Base-by-base conservation (phyloP, 176 grass and related monocot genomes). In the Rhynchospora tenuis region DNA sequence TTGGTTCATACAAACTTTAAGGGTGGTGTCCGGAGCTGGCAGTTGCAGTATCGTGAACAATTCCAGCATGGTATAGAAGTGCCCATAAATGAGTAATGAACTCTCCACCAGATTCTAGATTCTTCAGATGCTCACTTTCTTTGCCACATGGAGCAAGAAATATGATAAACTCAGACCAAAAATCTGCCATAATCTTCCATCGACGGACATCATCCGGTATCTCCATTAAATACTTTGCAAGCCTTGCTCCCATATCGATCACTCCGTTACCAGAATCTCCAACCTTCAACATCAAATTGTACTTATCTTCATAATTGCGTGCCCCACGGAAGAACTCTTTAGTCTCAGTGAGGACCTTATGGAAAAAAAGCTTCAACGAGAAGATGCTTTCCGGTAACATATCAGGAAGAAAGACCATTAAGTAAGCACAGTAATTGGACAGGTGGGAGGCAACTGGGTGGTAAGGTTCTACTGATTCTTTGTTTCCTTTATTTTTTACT, bases 351-450 rank as follows among this genome's bases (percentile, higher is more conserved):
- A 84, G 8, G 20, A 88, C 15, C 7, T 7, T 42, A 4, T 68
- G 61, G 57, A 83, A 80, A 38, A 80, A 80, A 71, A 59, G 55
- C 22, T 31, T 10, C 61, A 76, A 47, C 52, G 51, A 74, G 62
- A 42, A 85, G 42, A 31, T 8, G 19, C 23, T 65, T 55, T 70
- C 23, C 0, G 83, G 61, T 19, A 88, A 73, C 81, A 85, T 54
- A 62, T 88, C 78, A 6, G 83, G 83, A 29, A 64, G 76, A 75
- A 85, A 88, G 77, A 81, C 83, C 70, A 85, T 2, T 55, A 88
- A 78, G 82, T 85, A 88, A 33, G 87, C 74, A 2, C 87, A 85
- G 74, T 88, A 85, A 12, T 52, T 88, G 16, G 87, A 88, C 65
- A 88, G 19, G 0, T 3, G 7, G 20, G 75, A 72, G 17, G 83